Conservation (phyloP, 352 stramenopile species). For the Blastocystis sp. region DNA sequence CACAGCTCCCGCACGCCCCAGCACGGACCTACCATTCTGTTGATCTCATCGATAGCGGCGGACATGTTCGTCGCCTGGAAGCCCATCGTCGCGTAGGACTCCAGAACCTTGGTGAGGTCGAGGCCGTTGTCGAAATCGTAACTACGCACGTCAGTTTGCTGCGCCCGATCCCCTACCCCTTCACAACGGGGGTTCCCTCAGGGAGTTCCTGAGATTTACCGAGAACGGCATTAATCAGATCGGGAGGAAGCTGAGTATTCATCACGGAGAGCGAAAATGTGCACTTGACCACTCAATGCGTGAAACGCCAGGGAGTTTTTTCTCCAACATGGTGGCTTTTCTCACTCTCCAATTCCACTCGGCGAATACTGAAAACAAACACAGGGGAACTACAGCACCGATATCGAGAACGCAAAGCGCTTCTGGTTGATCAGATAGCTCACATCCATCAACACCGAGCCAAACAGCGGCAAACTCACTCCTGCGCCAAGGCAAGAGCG, state of each 20-base stretch:
- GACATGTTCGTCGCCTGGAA: slow-evolving; percentile 94
- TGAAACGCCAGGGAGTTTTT: not conserved
- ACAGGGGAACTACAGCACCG: not conserved
- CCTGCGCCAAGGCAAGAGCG: not conserved
- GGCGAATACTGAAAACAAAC: slow-evolving; percentile 10
- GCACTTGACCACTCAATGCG: not conserved
- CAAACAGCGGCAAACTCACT: not conserved
- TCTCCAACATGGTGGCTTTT: not conserved
- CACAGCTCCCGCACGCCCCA: not conserved
- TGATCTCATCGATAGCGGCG: slow-evolving; percentile 93
- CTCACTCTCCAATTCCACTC: not conserved
- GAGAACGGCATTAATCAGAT: slow-evolving; percentile 72
- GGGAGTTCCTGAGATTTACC: slow-evolving; percentile 71
- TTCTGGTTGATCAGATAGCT: slow-evolving; percentile 58
- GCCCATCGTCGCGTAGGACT: slow-evolving; percentile 81
- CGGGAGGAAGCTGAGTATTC: slow-evolving; percentile 58
- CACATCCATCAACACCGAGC: not conserved
- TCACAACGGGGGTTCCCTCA: slow-evolving; percentile 70
- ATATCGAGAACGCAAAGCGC: slow-evolving; percentile 57
- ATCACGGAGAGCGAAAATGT: not conserved
- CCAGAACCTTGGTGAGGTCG: slow-evolving; percentile 81
- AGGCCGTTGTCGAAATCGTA: slow-evolving; percentile 86
- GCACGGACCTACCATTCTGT: slow-evolving; percentile 83
- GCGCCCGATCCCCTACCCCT: slow-evolving; percentile 67
- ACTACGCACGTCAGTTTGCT: slow-evolving; percentile 71